Evolutionary conservation across 495 filamentous ascomycete species (phyloP).

Genomic region (Oidiodendron maius): DNA sequence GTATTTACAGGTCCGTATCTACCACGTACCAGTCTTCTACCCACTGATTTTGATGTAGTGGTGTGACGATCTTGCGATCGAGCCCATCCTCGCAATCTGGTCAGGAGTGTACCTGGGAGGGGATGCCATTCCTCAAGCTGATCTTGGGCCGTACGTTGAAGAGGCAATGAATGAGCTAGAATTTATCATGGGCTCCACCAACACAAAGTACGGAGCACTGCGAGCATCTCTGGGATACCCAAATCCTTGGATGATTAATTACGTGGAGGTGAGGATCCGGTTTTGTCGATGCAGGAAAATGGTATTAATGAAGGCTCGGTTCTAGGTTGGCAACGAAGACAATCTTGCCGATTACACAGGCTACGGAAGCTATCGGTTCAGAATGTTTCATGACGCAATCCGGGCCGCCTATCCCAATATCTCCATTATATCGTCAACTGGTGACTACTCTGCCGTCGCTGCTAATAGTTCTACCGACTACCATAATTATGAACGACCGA

Average conservation of each 20-base stretch:
- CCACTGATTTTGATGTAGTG: constrained; percentile 48
- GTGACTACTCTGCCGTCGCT: constrained; percentile 6
- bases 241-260: constrained; percentile 12
- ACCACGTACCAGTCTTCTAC: not conserved
- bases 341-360: constrained; percentile 32
- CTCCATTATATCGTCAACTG: constrained; percentile 38
- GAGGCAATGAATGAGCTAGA: constrained; percentile 30
- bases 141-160: constrained; percentile 20
- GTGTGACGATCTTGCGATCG: constrained; percentile 47
- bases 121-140: constrained; percentile 18
- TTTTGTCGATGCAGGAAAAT: too few relatives aligned
- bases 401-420: constrained; percentile 40
- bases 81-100: constrained; percentile 46
- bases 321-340: constrained; percentile 52
- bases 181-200: constrained; percentile 12
- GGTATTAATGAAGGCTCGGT: too few relatives aligned
- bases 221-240: constrained; percentile 17
- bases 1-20: constrained; percentile 12
- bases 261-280: constrained; percentile 16
- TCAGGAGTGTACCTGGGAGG: constrained; percentile 36
- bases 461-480: constrained; percentile 28
- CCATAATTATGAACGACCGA: constrained; percentile 45
- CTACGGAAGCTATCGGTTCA: constrained; percentile 39
- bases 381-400: constrained; percentile 44
- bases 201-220: constrained; percentile 11